Conservation (phyloP, 2,329 filamentous ascomycete species). For the Colletotrichum lindemuthianum region DNA sequence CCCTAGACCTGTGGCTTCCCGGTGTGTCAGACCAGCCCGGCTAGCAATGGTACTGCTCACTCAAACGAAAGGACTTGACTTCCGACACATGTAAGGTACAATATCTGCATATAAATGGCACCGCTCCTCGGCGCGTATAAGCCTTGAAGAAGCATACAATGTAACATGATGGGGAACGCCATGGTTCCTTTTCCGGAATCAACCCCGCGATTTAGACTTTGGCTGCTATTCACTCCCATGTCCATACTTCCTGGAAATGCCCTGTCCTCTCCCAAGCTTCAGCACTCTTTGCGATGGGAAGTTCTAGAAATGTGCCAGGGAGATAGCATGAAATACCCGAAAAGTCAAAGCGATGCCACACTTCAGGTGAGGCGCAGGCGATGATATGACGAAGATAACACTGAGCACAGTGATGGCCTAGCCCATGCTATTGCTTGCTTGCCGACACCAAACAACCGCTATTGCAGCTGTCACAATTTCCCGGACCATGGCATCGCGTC, state of each 20-base stretch:
- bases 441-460: too few relatives aligned
- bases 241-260: not conserved
- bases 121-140: conserved; percentile 4
- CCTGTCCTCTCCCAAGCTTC: not conserved
- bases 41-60: not conserved
- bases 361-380: too few relatives aligned
- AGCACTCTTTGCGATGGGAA: too few relatives aligned
- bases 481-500: too few relatives aligned
- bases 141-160: not conserved
- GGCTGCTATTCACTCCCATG: conserved; percentile 10
- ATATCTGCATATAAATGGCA: not conserved
- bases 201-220: conserved; percentile 30
- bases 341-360: too few relatives aligned
- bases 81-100: not conserved
- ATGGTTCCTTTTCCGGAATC: conserved; percentile 11
- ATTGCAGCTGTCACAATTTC: too few relatives aligned
- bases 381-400: too few relatives aligned
- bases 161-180: conserved; percentile 9
- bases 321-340: too few relatives aligned
- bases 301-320: too few relatives aligned
- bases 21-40: conserved; percentile 13
- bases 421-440: too few relatives aligned
- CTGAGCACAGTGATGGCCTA: too few relatives aligned
- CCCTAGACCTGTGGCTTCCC: conserved; percentile 24
- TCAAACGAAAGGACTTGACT: not conserved